These are phyloP conservation scores for Nakataea oryzae DNA, from an alignment of 2,329 filamentous ascomycete species.

Conservation along the genomic window DNA sequence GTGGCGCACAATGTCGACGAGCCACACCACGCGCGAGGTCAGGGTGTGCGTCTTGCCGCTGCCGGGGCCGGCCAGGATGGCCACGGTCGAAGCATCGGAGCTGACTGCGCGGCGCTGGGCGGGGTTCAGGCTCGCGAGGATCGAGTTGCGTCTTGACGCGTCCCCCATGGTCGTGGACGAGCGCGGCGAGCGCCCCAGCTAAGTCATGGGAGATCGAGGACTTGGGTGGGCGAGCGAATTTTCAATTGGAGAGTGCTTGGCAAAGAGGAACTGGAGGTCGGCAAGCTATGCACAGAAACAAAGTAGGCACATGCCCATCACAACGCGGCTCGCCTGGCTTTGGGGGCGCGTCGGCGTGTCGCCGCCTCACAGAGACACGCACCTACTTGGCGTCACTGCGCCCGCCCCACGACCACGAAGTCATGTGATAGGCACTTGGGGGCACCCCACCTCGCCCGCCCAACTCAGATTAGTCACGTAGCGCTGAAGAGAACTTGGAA, in stretches of 20 bases:
- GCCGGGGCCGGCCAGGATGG: slow-evolving; percentile 57
- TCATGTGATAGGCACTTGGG: neutral
- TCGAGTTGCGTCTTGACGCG: slow-evolving; percentile 12
- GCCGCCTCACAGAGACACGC: neutral
- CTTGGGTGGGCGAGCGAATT: neutral
- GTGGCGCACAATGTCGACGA: slow-evolving; percentile 61
- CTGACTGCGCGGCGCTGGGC: slow-evolving; percentile 47
- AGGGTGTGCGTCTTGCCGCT: slow-evolving; percentile 93
- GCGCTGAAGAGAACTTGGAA: too few relatives aligned
- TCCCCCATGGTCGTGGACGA: slow-evolving; percentile 4
- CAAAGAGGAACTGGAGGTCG: neutral
- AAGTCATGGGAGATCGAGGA: neutral
- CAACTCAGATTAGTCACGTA: too few relatives aligned
- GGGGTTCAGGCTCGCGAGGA: slow-evolving; percentile 40
- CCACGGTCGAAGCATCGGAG: slow-evolving; percentile 43
- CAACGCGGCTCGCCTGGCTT: too few relatives aligned
- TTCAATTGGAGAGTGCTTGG: neutral
- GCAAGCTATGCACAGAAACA: neutral
- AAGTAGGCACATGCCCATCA: too few relatives aligned
- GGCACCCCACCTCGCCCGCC: too few relatives aligned
- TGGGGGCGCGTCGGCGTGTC: neutral
- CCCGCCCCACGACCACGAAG: neutral
- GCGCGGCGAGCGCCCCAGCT: neutral
- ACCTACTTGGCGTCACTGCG: neutral
- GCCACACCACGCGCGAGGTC: slow-evolving; percentile 83